Evolutionary conservation across 306 rosid genomes (phyloP).

Genomic region (Arachis stenosperma): DNA sequence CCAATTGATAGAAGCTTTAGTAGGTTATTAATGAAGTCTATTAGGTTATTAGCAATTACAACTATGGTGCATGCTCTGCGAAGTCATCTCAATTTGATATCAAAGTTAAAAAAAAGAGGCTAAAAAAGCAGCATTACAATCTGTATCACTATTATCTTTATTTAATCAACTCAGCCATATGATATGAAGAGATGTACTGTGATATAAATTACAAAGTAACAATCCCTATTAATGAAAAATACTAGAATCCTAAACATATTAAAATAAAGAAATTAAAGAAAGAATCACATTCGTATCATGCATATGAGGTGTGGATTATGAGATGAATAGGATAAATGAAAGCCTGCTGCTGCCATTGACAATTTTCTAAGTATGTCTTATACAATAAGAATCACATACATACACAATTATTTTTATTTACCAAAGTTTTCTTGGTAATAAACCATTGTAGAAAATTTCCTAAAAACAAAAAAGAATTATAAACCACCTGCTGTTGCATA

Average conservation of each 20-base stretch:
- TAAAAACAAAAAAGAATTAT: too few species aligned
- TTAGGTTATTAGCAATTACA: constrained; percentile 29
- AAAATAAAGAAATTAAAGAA: too few species aligned
- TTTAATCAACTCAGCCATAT: too few species aligned
- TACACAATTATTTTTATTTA: not conserved
- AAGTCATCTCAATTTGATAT: constrained; percentile 31
- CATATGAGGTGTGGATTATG: not conserved
- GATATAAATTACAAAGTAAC: too few species aligned
- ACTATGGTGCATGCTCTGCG: constrained; percentile 29
- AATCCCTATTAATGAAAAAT: too few species aligned
- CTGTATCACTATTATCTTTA: too few species aligned
- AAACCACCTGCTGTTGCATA: too few species aligned
- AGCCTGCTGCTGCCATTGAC: not conserved
- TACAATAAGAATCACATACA: not conserved
- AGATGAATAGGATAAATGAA: not conserved
- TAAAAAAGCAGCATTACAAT: too few species aligned
- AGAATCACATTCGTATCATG: constrained; percentile 39
- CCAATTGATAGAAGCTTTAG: constrained; percentile 33
- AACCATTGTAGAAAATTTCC: not conserved
- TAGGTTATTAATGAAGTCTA: constrained; percentile 18
- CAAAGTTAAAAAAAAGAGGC: too few species aligned
- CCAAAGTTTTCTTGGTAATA: not conserved
- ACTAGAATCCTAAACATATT: too few species aligned
- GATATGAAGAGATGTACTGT: too few species aligned
- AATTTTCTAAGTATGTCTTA: too few species aligned